A percentile compares a stretch with the other conserved stretches of the same genome.
These are phyloP conservation scores for Arthroderma sp. DNA, from an alignment of 2,329 filamentous ascomycete species.

Conservation along the genomic window DNA sequence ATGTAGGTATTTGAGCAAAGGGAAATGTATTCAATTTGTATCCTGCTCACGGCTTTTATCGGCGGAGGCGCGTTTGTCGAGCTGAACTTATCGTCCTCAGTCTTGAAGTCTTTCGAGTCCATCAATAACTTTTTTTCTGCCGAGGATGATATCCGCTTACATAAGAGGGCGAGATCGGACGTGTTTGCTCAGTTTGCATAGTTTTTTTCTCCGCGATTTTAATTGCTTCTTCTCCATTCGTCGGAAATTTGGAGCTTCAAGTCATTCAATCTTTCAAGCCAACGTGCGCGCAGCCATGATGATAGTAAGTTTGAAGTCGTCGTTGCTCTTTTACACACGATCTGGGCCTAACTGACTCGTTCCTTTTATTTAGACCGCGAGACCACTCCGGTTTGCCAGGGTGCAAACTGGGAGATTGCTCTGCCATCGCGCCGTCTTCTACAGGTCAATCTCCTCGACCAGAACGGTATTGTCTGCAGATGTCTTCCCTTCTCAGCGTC, in stretches of 20 bases:
- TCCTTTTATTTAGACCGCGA: not conserved
- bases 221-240: conserved; percentile 1
- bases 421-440: not conserved
- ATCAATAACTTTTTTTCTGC: too few relatives aligned
- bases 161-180: not conserved
- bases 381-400: not conserved
- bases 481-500: conserved; percentile 10
- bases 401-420: conserved; percentile 2
- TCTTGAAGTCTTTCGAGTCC: too few relatives aligned
- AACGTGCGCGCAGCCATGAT: conserved; percentile 1
- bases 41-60: too few relatives aligned
- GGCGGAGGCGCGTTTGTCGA: too few relatives aligned
- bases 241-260: not conserved
- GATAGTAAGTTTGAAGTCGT: not conserved
- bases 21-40: too few relatives aligned
- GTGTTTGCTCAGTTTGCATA: conserved; percentile 8
- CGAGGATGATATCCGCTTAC: not conserved
- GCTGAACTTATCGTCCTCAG: too few relatives aligned
- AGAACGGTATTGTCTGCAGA: conserved; percentile 6
- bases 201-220: not conserved
- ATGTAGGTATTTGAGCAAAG: too few relatives aligned
- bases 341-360: not conserved
- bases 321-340: not conserved
- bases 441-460: conserved; percentile 7
- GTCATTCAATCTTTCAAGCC: not conserved